These are phyloP conservation scores for Gymnopus androsaceus DNA, from an alignment of 1,284 basidiomycete species.

Conservation along the genomic window DNA sequence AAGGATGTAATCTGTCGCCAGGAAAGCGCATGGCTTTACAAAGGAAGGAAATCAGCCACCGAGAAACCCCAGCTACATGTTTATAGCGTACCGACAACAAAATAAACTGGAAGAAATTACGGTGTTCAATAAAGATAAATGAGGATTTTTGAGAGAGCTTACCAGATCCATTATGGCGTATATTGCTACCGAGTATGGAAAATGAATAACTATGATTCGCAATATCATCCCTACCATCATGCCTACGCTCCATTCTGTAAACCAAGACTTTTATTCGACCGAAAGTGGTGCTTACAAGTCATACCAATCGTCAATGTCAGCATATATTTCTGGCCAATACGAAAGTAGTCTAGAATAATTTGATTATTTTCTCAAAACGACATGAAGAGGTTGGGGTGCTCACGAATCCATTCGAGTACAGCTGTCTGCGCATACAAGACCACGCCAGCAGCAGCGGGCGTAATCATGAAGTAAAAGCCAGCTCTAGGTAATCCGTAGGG, in stretches of 20 bases:
- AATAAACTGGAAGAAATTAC: not conserved
- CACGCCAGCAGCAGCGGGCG: slow-evolving; percentile 10
- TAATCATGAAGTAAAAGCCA: slow-evolving; percentile 10
- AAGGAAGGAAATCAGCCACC: not conserved
- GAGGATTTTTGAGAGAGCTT: not conserved
- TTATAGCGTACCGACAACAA: not conserved
- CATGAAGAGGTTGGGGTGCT: not conserved
- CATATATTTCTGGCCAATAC: slow-evolving; percentile 15
- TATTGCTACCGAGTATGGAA: not conserved
- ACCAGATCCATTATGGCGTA: slow-evolving; percentile 4
- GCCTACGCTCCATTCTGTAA: not conserved
- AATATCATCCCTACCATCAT: slow-evolving; percentile 3
- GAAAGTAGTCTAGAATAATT: slow-evolving; percentile 7
- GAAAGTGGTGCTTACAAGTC: slow-evolving; percentile 3
- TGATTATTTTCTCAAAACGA: slow-evolving; percentile 3
- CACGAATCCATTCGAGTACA: slow-evolving; percentile 19
- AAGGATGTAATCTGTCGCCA: slow-evolving; percentile 23
- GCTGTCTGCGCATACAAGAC: slow-evolving; percentile 13
- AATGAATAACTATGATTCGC: not conserved
- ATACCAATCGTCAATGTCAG: slow-evolving; percentile 17
- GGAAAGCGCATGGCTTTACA: slow-evolving; percentile 22
- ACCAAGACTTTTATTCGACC: not conserved
- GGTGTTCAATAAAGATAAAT: not conserved
- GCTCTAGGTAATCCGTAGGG: not conserved
- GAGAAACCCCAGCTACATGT: too few species aligned